phyloP scores from a whole-genome alignment of 306 rosid species.

The Glycine tomentella region DNA sequence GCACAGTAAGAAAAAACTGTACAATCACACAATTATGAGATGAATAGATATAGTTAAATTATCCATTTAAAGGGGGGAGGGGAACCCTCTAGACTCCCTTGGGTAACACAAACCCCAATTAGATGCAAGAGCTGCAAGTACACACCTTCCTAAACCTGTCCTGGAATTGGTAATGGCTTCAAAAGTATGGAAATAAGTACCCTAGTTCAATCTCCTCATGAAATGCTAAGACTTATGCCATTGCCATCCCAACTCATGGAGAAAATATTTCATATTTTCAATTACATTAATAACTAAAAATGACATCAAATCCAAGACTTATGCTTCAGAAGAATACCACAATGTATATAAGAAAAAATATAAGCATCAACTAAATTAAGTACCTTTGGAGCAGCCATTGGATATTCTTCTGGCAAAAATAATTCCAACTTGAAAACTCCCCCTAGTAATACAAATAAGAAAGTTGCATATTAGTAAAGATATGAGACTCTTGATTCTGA shows the following conservation, averaged over 20 bases:
- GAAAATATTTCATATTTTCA: constrained; percentile 9
- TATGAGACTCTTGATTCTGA: background rate
- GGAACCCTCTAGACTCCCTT: no score
- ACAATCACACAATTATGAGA: constrained; percentile 9
- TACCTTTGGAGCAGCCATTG: constrained; percentile 99
- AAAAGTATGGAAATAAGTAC: background rate
- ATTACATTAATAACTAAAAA: constrained; percentile 1
- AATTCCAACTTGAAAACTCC: constrained; percentile 98
- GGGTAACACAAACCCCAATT: constrained; percentile 19
- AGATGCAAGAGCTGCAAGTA: background rate
- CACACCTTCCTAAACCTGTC: background rate
- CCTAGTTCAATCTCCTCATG: background rate
- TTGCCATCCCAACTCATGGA: constrained; percentile 1
- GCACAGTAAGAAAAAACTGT: constrained; percentile 4
- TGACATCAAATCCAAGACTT: background rate
- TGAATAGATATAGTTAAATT: constrained; percentile 65
- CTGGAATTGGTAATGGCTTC: constrained; percentile 19
- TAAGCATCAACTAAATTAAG: constrained; percentile 33
- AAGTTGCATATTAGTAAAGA: constrained; percentile 29
- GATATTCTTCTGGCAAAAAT: constrained; percentile 98
- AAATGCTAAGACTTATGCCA: background rate
- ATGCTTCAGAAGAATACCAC: constrained; percentile 19
- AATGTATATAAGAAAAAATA: constrained; percentile 10
- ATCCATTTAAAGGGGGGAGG: constrained; percentile 67
- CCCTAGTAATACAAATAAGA: constrained; percentile 56